phyloP scores from a whole-genome alignment of 108 stramenopile genomes.

The Cyclotella baltica region DNA sequence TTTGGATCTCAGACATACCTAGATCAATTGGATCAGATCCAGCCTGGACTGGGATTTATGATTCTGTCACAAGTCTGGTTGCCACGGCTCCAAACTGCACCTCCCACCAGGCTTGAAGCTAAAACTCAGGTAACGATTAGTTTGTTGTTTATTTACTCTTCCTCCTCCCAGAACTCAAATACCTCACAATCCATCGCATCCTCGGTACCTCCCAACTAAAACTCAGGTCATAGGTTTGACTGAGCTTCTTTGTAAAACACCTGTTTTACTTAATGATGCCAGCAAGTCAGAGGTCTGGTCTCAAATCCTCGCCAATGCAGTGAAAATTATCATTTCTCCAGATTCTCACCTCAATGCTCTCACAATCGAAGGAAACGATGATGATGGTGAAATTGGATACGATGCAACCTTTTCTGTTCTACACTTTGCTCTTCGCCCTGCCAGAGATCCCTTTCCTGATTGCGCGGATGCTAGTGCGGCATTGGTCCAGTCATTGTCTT shows the following conservation, averaged over 20 bases:
- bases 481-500: constrained; percentile 63
- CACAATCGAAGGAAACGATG: constrained; percentile 49
- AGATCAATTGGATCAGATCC: constrained; percentile 63
- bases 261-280: constrained; percentile 63
- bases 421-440: constrained; percentile 67
- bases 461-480: constrained; percentile 60
- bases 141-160: too few species aligned
- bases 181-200: too few species aligned
- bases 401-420: constrained; percentile 83
- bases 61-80: constrained; percentile 76
- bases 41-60: constrained; percentile 66
- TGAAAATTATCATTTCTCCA: constrained; percentile 63
- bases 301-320: constrained; percentile 50
- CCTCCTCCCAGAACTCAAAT: too few species aligned
- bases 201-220: too few species aligned
- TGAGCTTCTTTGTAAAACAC: constrained; percentile 71
- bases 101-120: constrained; percentile 66
- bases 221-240: constrained; percentile 77
- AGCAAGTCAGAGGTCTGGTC: constrained; percentile 63
- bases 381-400: constrained; percentile 73
- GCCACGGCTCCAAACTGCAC: constrained; percentile 58
- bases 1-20: constrained; percentile 64
- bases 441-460: constrained; percentile 76
- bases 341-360: constrained; percentile 48
- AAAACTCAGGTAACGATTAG: too few species aligned